Base-by-base conservation (phyloP, 2,329 filamentous ascomycete genomes). In the Ophiostoma populinum region DNA sequence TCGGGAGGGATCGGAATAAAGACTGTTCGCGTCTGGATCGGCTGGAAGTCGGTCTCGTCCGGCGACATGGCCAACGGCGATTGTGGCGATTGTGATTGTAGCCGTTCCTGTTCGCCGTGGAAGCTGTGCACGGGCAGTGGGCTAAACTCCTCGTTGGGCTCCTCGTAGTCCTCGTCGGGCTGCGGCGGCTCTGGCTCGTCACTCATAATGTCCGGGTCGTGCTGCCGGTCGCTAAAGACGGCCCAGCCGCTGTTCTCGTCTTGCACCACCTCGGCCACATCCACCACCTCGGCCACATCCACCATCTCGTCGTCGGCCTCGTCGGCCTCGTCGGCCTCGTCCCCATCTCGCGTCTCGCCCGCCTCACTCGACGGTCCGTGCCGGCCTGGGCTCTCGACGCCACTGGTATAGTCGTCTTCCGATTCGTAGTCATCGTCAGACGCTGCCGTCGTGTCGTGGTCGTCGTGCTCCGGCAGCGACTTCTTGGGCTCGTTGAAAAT, bases 401-500 rank as follows among this genome's bases (percentile, higher is more conserved):
- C 83, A 46, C 80, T 92, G 3, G 80, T 87, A 52, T 90, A 93
- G 45, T 82, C 77, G 17, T 61, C 68, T 43, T 86, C 71, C 3
- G 67, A 68, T 45, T 85, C 78, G 43, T 80, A 80, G 30, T 78
- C 73, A 38, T 42, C 44, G 12, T 46, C 44, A 1, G 42, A 45
- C 7, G 39, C 19, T 12, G 30, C 30, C 13, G 19, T 32, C 8
- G 30, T 32, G 43, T 86, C 71, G 2, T 66, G 68, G 45, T 85
- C 78, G 44, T 80, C 80, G 29, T 78, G 72, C 38, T 40, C 43
- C 11, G 43, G 43, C 2, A 40, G 41, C 4, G 37, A 12, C 37
- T 59, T 56, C 15, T 87, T 54, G 2, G 90, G 87, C 39, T 90
- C 80, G 49, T 90, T 95, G 57, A 95, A 98, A 32, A 98, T 82